phyloP scores from a whole-genome alignment of 495 filamentous ascomycete genomes.

The Neurospora sp. region DNA sequence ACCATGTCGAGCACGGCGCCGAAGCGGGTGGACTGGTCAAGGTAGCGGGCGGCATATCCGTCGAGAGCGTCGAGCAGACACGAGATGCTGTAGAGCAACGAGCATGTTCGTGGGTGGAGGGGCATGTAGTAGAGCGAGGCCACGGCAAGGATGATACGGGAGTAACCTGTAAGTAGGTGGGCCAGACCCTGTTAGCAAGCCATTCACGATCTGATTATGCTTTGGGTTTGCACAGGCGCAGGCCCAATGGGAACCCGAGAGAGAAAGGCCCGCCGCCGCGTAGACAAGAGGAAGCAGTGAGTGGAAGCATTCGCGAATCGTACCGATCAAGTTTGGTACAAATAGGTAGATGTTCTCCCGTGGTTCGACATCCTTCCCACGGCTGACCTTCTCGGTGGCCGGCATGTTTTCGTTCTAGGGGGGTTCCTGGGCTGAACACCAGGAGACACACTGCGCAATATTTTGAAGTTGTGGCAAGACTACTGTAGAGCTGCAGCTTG shows the following conservation, averaged over 20 bases:
- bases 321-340: constrained; percentile 74
- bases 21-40: constrained; percentile 85
- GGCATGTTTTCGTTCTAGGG: not conserved
- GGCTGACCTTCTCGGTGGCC: not conserved
- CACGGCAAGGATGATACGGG: constrained; percentile 76
- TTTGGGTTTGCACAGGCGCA: not conserved
- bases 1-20: constrained; percentile 98
- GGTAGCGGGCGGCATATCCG: constrained; percentile 78
- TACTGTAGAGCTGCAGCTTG: not conserved
- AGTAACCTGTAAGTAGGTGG: constrained; percentile 53
- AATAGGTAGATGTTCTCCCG: constrained; percentile 78
- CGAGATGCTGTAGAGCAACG: constrained; percentile 78
- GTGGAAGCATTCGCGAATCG: not conserved
- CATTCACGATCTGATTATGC: not conserved
- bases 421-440: not conserved
- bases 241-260: not conserved
- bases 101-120: constrained; percentile 88
- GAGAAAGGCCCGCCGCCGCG: not conserved
- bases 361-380: constrained; percentile 7
- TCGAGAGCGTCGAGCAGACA: constrained; percentile 93
- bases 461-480: not conserved
- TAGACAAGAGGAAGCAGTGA: not conserved
- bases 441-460: not conserved
- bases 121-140: constrained; percentile 98
- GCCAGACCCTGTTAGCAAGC: constrained; percentile 1